phyloP scores from a whole-genome alignment of 108 stramenopile species.

The Skeletonema menzelii region DNA sequence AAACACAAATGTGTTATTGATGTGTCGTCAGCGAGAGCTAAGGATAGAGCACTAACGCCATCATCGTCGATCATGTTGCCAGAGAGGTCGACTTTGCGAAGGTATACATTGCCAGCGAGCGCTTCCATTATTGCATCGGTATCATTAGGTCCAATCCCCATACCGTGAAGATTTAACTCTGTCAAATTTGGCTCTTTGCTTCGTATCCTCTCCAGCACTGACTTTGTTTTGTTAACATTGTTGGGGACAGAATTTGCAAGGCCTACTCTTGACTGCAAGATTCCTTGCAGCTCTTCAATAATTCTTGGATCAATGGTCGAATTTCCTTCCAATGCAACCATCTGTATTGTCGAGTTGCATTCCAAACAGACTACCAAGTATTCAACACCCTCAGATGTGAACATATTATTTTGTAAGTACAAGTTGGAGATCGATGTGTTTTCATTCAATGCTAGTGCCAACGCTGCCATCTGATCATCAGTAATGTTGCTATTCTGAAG shows the following conservation, averaged over 20 bases:
- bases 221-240: not conserved
- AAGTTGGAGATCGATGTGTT: conserved; percentile 24
- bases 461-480: conserved; percentile 17
- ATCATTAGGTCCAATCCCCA: conserved; percentile 18
- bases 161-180: conserved; percentile 14
- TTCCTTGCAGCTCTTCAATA: conserved; percentile 11
- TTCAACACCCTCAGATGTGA: conserved; percentile 36
- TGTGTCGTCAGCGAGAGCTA: conserved; percentile 29
- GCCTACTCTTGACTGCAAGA: conserved; percentile 6
- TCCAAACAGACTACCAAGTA: conserved; percentile 26
- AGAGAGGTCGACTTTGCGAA: conserved; percentile 29
- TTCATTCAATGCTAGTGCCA: conserved; percentile 24
- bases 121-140: conserved; percentile 19
- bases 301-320: conserved; percentile 6
- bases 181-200: conserved; percentile 27
- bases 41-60: conserved; percentile 17
- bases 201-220: conserved; percentile 6
- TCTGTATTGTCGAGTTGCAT: conserved; percentile 15
- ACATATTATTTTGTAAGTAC: conserved; percentile 23
- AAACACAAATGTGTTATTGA: conserved; percentile 24
- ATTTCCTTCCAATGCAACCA: conserved; percentile 23
- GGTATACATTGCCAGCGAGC: conserved; percentile 8
- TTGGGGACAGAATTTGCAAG: not conserved
- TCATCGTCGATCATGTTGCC: conserved; percentile 32
- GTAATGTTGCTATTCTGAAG: conserved; percentile 23